These are phyloP conservation scores for Tolypocladium amazonense DNA, from an alignment of 2,329 filamentous ascomycete genomes.

Conservation along the genomic window DNA sequence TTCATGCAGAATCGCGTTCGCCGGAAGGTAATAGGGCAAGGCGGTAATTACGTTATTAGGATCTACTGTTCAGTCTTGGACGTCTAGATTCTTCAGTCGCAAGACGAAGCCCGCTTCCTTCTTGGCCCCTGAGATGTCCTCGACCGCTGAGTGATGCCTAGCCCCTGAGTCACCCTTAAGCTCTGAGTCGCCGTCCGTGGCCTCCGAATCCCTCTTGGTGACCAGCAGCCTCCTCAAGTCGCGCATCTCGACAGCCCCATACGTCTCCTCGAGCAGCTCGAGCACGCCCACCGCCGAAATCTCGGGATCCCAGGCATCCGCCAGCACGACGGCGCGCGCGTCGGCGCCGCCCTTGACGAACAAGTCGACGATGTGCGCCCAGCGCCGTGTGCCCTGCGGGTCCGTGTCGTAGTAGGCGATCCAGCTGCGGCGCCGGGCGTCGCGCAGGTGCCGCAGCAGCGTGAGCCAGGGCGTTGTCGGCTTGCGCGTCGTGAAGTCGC, in stretches of 20 bases:
- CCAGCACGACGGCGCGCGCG: constrained; percentile 11
- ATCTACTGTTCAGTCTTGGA: background rate
- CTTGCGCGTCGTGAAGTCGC: background rate
- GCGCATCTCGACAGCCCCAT: constrained; percentile 9
- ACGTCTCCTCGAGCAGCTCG: constrained; percentile 14
- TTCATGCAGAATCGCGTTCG: too few relatives aligned
- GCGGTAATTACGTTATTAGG: too few relatives aligned
- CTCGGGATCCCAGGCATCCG: constrained; percentile 19
- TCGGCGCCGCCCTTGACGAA: constrained; percentile 15
- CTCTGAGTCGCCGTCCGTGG: background rate
- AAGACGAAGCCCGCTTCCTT: background rate
- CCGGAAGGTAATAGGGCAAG: too few relatives aligned
- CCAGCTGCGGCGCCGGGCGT: background rate
- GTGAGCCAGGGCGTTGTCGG: background rate
- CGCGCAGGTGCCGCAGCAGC: background rate
- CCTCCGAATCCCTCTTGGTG: background rate
- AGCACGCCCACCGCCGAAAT: constrained; percentile 16
- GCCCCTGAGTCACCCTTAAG: background rate
- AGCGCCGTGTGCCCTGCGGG: constrained; percentile 14
- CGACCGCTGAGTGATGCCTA: background rate
- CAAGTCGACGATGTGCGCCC: constrained; percentile 17
- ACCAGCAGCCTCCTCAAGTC: constrained; percentile 2
- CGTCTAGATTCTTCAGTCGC: background rate
- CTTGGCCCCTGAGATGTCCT: background rate
- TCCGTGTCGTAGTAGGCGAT: constrained; percentile 13